These are phyloP conservation scores for Russula earlei DNA, from an alignment of 768 basidiomycete species.

Conservation along the genomic window DNA sequence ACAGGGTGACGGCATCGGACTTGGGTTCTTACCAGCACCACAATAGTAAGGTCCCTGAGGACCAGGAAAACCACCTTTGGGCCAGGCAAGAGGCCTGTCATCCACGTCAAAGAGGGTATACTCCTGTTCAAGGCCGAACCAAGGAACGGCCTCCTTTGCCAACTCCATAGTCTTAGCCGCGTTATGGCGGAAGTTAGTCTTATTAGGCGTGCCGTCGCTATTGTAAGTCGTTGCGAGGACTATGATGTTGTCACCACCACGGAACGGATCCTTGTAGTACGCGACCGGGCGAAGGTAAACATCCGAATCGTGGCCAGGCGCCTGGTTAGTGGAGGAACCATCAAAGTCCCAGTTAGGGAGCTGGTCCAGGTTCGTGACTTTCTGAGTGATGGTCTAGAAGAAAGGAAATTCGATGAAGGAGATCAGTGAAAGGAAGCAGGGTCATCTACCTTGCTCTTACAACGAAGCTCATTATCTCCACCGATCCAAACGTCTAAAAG, in stretches of 20 bases:
- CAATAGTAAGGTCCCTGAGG: conserved; percentile 99
- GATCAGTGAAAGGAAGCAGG: conserved; percentile 2
- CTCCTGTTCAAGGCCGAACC: conserved; percentile 99
- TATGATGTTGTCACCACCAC: conserved; percentile 94
- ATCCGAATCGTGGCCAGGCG: conserved; percentile 91
- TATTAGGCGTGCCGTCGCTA: conserved; percentile 97
- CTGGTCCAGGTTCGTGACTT: conserved; percentile 78
- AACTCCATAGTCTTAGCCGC: conserved; percentile 94
- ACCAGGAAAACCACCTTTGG: conserved; percentile 98
- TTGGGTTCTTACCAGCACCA: conserved; percentile 69
- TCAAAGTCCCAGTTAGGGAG: conserved; percentile 99
- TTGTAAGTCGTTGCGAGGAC: conserved; percentile 97
- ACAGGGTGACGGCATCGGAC: neutral
- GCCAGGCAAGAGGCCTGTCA: conserved; percentile 89
- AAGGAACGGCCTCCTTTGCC: conserved; percentile 69
- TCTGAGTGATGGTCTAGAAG: conserved; percentile 72
- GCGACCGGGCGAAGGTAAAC: conserved; percentile 96
- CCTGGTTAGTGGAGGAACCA: conserved; percentile 95
- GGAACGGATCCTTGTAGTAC: conserved; percentile 99
- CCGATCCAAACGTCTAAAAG: conserved; percentile 93
- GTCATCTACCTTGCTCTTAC: conserved; percentile 79
- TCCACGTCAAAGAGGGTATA: conserved; percentile 96
- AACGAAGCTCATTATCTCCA: conserved; percentile 88
- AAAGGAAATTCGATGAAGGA: neutral
- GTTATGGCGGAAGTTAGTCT: conserved; percentile 90